These are phyloP conservation scores for Magnusiomyces suaveolens DNA, from an alignment of 1,139 yeast genomes.

Conservation along the genomic window DNA sequence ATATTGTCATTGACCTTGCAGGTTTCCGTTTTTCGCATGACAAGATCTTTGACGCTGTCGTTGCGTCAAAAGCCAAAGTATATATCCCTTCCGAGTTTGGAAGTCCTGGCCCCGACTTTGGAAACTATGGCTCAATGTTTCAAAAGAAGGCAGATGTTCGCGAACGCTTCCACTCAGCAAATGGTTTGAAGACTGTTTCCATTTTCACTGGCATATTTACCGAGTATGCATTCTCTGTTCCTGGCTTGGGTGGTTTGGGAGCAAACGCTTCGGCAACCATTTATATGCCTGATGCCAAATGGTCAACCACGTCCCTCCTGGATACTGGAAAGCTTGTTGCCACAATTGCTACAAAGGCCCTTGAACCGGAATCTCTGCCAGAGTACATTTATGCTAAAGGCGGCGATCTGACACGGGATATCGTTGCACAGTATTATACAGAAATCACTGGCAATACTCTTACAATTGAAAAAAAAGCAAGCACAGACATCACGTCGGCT, in stretches of 20 bases:
- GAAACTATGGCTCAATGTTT: conserved; percentile 31
- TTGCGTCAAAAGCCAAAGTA: conserved; percentile 38
- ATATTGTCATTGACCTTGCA: conserved; percentile 43
- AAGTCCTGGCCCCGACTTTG: conserved; percentile 34
- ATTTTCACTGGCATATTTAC: conserved; percentile 41
- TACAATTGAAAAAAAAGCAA: conserved; percentile 18
- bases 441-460: conserved; percentile 35
- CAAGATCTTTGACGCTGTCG: conserved; percentile 33
- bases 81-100: conserved; percentile 62
- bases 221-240: conserved; percentile 20
- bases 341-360: conserved; percentile 38
- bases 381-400: conserved; percentile 39
- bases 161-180: conserved; percentile 34
- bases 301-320: conserved; percentile 26
- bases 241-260: conserved; percentile 38
- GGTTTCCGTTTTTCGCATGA: conserved; percentile 29
- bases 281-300: neutral
- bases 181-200: conserved; percentile 47
- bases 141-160: neutral
- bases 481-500: conserved; percentile 4
- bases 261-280: conserved; percentile 28
- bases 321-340: conserved; percentile 47
- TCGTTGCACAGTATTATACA: conserved; percentile 38
- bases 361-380: conserved; percentile 34
- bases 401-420: conserved; percentile 35